These are phyloP conservation scores for Petunia axillaris DNA, from an alignment of 257 asterid genomes.

Conservation along the genomic window DNA sequence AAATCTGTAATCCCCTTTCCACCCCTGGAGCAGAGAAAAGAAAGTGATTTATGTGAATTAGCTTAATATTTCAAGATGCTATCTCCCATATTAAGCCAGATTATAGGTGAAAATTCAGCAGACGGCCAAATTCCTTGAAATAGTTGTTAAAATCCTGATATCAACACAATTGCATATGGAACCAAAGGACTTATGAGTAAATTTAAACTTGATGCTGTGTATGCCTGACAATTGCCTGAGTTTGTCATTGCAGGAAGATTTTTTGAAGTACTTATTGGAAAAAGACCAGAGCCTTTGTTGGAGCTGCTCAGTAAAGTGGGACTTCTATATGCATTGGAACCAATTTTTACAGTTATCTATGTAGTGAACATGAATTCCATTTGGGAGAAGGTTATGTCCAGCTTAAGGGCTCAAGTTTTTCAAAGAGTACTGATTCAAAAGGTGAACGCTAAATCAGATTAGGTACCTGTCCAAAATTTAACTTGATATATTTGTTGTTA, in stretches of 20 bases:
- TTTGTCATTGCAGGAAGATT: conserved; percentile 67
- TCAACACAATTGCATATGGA: conserved; percentile 2
- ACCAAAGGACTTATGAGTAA: not conserved
- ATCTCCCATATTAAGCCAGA: conserved; percentile 11
- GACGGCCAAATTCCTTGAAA: not conserved
- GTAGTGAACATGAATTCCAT: conserved; percentile 84
- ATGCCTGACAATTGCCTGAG: conserved; percentile 15
- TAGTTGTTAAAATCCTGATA: conserved; percentile 19
- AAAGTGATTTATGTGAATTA: conserved; percentile 12
- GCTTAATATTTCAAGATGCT: not conserved
- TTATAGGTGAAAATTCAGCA: conserved; percentile 19
- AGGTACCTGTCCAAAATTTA: not conserved
- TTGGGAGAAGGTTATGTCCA: conserved; percentile 99
- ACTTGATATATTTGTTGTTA: conserved; percentile 7
- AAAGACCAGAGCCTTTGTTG: conserved; percentile 73
- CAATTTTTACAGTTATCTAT: conserved; percentile 72
- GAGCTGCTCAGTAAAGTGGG: conserved; percentile 70
- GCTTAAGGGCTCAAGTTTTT: conserved; percentile 94
- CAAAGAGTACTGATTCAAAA: conserved; percentile 90
- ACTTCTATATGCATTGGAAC: conserved; percentile 72
- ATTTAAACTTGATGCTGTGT: not conserved
- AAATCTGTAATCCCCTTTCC: conserved; percentile 3
- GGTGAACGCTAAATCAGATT: conserved; percentile 46
- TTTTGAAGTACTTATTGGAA: conserved; percentile 87
- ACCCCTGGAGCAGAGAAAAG: not conserved